These are phyloP conservation scores for Petunia secreta DNA, from an alignment of 257 asterid genomes.

Conservation along the genomic window DNA sequence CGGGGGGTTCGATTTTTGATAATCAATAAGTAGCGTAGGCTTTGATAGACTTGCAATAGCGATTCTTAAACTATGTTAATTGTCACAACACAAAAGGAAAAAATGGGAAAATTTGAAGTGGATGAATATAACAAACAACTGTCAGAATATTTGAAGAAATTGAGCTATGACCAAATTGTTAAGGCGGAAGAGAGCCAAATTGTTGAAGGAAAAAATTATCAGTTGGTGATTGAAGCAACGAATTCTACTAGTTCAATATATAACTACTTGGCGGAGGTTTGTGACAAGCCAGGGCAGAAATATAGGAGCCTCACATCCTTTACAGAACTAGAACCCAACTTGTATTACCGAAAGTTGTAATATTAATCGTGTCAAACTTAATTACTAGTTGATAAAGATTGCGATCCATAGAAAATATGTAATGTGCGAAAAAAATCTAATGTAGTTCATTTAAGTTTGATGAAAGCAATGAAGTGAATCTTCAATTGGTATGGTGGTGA, in stretches of 20 bases:
- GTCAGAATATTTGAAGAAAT: background rate
- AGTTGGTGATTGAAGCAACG: constrained; percentile 36
- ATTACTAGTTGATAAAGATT: background rate
- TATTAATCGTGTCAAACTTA: background rate
- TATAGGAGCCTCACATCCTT: constrained; percentile 41
- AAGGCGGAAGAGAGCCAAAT: constrained; percentile 37
- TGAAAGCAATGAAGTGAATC: background rate
- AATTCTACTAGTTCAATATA: background rate
- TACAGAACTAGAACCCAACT: no score
- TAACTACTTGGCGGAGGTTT: constrained; percentile 44
- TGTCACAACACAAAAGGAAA: no score
- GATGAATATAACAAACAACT: constrained; percentile 41
- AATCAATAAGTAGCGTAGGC: no score
- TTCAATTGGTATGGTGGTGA: no score
- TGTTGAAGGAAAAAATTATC: constrained; percentile 40
- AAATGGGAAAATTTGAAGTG: constrained; percentile 45
- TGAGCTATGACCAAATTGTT: constrained; percentile 34
- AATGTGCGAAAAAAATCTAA: background rate
- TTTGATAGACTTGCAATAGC: no score
- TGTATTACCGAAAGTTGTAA: no score
- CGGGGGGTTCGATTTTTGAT: no score
- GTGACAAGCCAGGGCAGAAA: constrained; percentile 28
- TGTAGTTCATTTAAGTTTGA: background rate
- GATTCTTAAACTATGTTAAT: no score
- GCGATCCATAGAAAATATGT: background rate